These are phyloP conservation scores for Nemania sp. DNA, from an alignment of 2,329 filamentous ascomycete genomes.

Conservation along the genomic window DNA sequence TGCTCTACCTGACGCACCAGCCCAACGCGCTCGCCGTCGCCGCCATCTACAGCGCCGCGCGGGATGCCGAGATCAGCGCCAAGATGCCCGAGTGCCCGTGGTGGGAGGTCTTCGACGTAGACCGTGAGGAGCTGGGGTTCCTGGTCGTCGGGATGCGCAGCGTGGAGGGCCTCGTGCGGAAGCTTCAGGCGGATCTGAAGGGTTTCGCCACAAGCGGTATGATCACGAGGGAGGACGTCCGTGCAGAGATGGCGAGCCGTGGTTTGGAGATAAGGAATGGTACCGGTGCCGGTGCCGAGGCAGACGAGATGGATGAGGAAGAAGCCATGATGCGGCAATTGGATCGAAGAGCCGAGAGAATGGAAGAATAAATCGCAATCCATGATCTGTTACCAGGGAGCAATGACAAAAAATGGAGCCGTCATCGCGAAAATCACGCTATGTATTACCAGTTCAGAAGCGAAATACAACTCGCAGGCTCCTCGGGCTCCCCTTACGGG, in stretches of 20 bases:
- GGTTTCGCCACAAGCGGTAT: conserved; percentile 52
- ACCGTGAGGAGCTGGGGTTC: conserved; percentile 92
- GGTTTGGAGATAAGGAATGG: conserved; percentile 46
- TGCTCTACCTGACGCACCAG: conserved; percentile 91
- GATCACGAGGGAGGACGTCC: conserved; percentile 61
- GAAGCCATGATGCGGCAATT: conserved; percentile 49
- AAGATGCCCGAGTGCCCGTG: conserved; percentile 84
- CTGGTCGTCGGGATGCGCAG: conserved; percentile 85
- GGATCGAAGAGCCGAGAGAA: conserved; percentile 42
- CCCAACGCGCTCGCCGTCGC: conserved; percentile 83
- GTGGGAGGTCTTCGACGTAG: conserved; percentile 99
- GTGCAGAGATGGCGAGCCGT: conserved; percentile 62
- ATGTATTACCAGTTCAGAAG: no score
- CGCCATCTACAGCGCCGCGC: conserved; percentile 86
- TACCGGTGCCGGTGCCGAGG: conserved; percentile 5
- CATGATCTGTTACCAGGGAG: no score
- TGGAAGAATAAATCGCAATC: conserved; percentile 30
- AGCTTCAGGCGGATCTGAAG: conserved; percentile 62
- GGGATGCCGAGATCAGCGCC: conserved; percentile 64
- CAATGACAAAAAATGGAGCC: not conserved
- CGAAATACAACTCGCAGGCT: no score
- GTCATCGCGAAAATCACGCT: not conserved
- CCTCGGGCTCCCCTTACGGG: no score
- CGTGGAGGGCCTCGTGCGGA: conserved; percentile 69
- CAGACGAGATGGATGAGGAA: conserved; percentile 46